These are phyloP conservation scores for Nicotiana paniculata DNA, from an alignment of 257 asterid species.

Conservation along the genomic window DNA sequence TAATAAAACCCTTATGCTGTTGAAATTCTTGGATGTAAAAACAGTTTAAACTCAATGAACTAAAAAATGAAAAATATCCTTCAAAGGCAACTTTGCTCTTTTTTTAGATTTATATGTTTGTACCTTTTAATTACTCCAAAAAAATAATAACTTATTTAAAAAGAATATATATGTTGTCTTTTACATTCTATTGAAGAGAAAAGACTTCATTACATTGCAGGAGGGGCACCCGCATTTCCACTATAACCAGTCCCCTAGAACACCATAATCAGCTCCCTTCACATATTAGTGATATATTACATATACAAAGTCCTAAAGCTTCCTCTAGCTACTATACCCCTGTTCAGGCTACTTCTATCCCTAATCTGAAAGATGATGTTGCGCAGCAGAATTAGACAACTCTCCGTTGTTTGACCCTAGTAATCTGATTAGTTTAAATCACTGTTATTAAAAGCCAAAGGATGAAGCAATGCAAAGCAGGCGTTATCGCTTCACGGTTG, in stretches of 20 bases:
- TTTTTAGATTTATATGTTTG: not conserved
- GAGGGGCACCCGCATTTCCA: not conserved
- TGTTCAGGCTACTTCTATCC: not conserved
- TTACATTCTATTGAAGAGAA: not conserved
- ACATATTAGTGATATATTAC: not conserved
- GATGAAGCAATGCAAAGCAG: too few species aligned
- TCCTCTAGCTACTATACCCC: not conserved
- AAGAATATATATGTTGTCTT: not conserved
- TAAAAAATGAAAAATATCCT: not conserved
- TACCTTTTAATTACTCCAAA: not conserved
- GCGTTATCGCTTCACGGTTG: too few species aligned
- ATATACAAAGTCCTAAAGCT: not conserved
- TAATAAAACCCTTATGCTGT: not conserved
- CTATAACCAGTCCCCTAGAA: not conserved
- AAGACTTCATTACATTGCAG: not conserved
- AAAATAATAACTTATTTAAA: not conserved
- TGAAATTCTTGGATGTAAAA: not conserved
- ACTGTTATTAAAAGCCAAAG: too few species aligned
- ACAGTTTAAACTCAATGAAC: not conserved
- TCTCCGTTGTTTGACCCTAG: too few species aligned
- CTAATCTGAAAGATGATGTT: not conserved
- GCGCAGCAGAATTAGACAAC: not conserved
- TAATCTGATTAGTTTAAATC: too few species aligned
- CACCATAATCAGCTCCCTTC: not conserved
- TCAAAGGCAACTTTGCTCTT: not conserved